Conservation (phyloP, 495 filamentous ascomycete species). For the Cryomyces antarcticus region DNA sequence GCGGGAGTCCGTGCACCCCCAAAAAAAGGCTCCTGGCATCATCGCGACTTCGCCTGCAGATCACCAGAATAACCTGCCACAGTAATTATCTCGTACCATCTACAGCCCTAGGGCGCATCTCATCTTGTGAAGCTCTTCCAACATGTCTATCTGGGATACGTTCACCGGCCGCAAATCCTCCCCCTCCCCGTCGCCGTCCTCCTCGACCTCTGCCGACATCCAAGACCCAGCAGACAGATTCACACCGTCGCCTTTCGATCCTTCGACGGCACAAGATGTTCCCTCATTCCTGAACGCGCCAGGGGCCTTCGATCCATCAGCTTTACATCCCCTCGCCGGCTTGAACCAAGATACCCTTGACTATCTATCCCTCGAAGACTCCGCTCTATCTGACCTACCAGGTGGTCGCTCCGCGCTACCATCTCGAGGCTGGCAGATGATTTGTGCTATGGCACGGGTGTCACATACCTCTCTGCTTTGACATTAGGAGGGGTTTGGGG, state of each 20-base stretch:
- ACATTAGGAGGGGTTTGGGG: slow-evolving; percentile 85
- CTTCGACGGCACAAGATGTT: slow-evolving; percentile 51
- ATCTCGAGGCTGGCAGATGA: slow-evolving; percentile 93
- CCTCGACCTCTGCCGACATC: slow-evolving; percentile 8
- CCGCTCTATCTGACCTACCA: slow-evolving; percentile 69
- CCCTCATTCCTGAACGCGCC: slow-evolving; percentile 57
- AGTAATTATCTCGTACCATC: too few relatives aligned
- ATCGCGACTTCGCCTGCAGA: too few relatives aligned
- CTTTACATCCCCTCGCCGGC: slow-evolving; percentile 84
- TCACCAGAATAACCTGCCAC: too few relatives aligned
- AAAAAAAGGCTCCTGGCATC: too few relatives aligned
- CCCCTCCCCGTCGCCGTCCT: slow-evolving; percentile 25
- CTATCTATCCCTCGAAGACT: slow-evolving; percentile 85
- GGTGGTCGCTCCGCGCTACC: slow-evolving; percentile 71
- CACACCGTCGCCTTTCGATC: slow-evolving; percentile 41
- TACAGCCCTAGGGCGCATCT: too few relatives aligned
- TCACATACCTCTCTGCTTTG: slow-evolving; percentile 74
- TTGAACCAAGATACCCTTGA: slow-evolving; percentile 81
- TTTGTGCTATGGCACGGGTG: slow-evolving; percentile 89
- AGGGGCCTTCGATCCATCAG: slow-evolving; percentile 58
- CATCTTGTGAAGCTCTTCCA: not conserved
- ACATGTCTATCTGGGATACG: slow-evolving; percentile 62
- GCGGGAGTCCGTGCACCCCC: too few relatives aligned
- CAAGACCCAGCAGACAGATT: slow-evolving; percentile 27
- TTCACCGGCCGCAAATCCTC: slow-evolving; percentile 57